Conservation (phyloP, 2,329 filamentous ascomycete species). For the Cryphonectria carpinicola region DNA sequence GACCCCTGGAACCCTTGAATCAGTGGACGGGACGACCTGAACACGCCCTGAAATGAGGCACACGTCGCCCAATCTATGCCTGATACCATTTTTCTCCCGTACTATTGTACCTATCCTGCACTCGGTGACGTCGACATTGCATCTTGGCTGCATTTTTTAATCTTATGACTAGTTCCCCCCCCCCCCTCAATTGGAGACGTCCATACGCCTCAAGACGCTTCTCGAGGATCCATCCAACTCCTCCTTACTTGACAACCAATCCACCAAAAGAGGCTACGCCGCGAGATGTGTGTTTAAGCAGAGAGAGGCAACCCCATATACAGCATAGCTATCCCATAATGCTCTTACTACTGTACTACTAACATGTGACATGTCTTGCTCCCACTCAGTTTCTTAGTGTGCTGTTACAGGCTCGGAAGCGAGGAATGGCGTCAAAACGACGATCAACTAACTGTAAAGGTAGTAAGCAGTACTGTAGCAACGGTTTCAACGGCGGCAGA, state of each 20-base stretch:
- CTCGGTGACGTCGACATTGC: not conserved
- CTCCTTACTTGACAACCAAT: not conserved
- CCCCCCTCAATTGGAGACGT: not conserved
- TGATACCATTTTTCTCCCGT: not conserved
- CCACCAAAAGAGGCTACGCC: not conserved
- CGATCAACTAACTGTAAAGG: conserved; percentile 1
- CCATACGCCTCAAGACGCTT: not conserved
- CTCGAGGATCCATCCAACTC: not conserved
- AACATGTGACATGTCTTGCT: not conserved
- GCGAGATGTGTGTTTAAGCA: not conserved
- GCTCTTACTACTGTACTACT: not conserved
- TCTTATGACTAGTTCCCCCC: not conserved
- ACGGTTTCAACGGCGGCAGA: conserved; percentile 8
- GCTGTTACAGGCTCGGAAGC: not conserved
- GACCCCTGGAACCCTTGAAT: conserved; percentile 1
- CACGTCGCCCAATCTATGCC: not conserved
- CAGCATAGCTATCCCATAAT: not conserved
- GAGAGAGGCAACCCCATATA: not conserved
- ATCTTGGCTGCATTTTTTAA: not conserved
- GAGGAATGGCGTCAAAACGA: conserved; percentile 4
- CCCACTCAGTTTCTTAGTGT: not conserved
- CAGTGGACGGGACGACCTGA: conserved; percentile 6
- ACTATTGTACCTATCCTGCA: not conserved
- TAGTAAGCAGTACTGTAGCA: not conserved
- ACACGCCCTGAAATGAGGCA: conserved; percentile 6